Evolutionary conservation across 768 basidiomycete species (phyloP).

Genomic region (Agrocybe pediades): DNA sequence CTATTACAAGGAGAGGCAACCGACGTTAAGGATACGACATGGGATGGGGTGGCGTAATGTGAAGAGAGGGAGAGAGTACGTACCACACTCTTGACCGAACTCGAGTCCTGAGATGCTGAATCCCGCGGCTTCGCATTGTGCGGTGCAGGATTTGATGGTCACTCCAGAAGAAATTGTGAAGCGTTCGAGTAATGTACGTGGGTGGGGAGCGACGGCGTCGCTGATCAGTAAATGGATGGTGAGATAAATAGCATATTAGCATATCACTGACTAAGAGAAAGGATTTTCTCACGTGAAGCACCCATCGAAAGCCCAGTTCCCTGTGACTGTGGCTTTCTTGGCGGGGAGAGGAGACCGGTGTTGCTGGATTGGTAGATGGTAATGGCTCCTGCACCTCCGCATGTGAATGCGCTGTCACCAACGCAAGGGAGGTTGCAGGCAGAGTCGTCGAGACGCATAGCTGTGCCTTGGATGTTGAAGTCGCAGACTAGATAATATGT

Average conservation of each 20-base stretch:
- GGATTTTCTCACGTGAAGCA: slow-evolving; percentile 15
- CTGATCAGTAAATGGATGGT: not conserved
- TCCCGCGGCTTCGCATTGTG: slow-evolving; percentile 11
- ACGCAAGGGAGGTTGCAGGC: slow-evolving; percentile 17
- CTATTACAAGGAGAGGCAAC: no score
- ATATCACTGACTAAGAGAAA: not conserved
- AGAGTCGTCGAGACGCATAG: slow-evolving; percentile 10
- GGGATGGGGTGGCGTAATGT: no score
- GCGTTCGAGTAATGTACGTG: not conserved
- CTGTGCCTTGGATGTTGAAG: slow-evolving; percentile 23
- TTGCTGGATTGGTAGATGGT: slow-evolving; percentile 18
- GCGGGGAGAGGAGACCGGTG: slow-evolving; percentile 9
- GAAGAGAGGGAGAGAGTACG: no score
- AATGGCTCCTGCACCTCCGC: slow-evolving; percentile 16
- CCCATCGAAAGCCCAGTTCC: slow-evolving; percentile 13
- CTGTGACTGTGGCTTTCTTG: slow-evolving; percentile 17
- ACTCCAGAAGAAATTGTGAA: slow-evolving; percentile 8
- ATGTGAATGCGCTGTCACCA: slow-evolving; percentile 16
- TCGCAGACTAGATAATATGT: slow-evolving; percentile 16
- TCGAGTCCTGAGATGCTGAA: slow-evolving; percentile 20
- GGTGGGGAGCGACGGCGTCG: slow-evolving; percentile 16
- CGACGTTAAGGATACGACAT: no score
- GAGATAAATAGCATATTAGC: no score
- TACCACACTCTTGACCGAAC: slow-evolving; percentile 21
- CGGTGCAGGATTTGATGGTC: slow-evolving; percentile 16